Base-by-base conservation (phyloP, 495 filamentous ascomycete genomes). In the Chlorociboria aeruginascens region DNA sequence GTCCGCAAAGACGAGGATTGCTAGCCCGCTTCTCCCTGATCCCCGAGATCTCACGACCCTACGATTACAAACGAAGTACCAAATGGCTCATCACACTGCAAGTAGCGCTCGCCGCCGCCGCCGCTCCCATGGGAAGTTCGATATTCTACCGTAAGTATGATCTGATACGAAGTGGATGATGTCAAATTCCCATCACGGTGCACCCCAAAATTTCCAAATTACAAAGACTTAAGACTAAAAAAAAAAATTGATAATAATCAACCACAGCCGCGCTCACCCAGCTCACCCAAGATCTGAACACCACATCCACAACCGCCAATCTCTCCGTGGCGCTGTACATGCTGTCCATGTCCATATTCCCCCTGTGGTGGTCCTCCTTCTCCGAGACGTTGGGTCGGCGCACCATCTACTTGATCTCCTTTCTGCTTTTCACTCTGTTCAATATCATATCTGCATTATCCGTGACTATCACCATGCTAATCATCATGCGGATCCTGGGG, bases 331-430 rank as follows among this genome's bases (percentile, higher is more conserved):
- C 89, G 2, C 62, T 95, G 43, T 95, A 93, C 60, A 90, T 95
- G 89, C 72, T 94, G 7, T 68, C 76, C 46, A 92, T 95, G 87
- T 77, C 82, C 13, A 86, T 95, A 25, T 95, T 89, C 51, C 89
- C 89, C 1, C 73, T 96, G 6, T 96, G 88, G 87, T 95, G 89
- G 89, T 92, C 85, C 2, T 83, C 79, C 3, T 93, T 95, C 60
- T 89, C 85, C 9, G 90, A 96, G 63, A 74, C 77, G 3, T 63
- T 86, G 3, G 90, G 90, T 16, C 77, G 90, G 34, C 74, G 90
- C 25, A 86, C 81, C 7, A 88, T 97, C 45, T 96, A 95, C 62
- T 58, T 97, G 13, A 66, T 74, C 35, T 94, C 86, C 0, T 96
- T 97, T 60, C 57, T 69, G 20, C 70, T 95, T 6, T 94, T 89